A percentile compares a stretch with the other conserved stretches of the same genome.
Conservation (phyloP, 2,329 filamentous ascomycete genomes). For the Aspergillus hiratsukae region DNA sequence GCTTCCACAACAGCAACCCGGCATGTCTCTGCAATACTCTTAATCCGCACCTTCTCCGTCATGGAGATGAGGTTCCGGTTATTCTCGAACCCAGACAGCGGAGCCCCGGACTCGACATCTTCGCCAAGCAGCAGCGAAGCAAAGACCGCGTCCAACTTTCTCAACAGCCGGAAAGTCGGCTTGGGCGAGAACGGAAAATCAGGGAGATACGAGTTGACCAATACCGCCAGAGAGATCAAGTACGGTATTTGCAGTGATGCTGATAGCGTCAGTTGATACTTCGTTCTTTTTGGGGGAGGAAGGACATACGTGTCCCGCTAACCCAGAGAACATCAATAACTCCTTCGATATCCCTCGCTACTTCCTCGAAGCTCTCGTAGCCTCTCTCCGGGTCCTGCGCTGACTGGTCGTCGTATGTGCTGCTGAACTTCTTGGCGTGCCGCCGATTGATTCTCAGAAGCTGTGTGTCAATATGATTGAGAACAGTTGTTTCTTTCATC, state of each 20-base stretch:
- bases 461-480: conserved; percentile 53
- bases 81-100: conserved; percentile 66
- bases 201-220: conserved; percentile 66
- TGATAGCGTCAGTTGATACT: conserved; percentile 28
- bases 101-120: conserved; percentile 61
- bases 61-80: conserved; percentile 56
- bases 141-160: conserved; percentile 81
- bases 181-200: conserved; percentile 65
- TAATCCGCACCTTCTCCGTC: conserved; percentile 83
- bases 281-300: too few species aligned
- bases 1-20: conserved; percentile 66
- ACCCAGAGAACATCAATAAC: conserved; percentile 81
- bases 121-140: conserved; percentile 66
- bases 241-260: conserved; percentile 79
- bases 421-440: conserved; percentile 49
- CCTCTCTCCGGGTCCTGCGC: conserved; percentile 39
- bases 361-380: conserved; percentile 62
- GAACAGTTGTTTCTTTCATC: conserved; percentile 54
- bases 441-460: conserved; percentile 49
- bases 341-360: conserved; percentile 68
- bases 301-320: conserved; percentile 75
- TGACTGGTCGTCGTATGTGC: conserved; percentile 23
- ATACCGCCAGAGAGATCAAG: conserved; percentile 69
- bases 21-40: conserved; percentile 73
- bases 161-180: conserved; percentile 66